phyloP scores from a whole-genome alignment of 768 basidiomycete genomes.

The Tylopilus cervinicoccineus region DNA sequence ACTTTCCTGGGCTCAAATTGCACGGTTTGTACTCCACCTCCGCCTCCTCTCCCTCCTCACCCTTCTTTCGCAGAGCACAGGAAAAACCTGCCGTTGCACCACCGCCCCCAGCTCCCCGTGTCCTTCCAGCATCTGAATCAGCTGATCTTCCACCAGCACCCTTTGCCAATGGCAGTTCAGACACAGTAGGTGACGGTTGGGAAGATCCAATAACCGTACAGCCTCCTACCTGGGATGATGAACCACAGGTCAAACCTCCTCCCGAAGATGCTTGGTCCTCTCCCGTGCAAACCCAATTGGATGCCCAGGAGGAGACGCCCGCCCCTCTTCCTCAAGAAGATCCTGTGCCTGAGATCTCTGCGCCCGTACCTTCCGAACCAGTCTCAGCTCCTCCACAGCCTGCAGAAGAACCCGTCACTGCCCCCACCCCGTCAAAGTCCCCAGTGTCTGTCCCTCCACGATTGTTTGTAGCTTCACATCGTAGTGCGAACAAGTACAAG shows the following conservation, averaged over 20 bases:
- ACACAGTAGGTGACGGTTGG: slow-evolving; percentile 44
- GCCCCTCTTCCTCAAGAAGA: slow-evolving; percentile 31
- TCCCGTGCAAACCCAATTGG: slow-evolving; percentile 28
- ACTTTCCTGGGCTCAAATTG: slow-evolving; percentile 84
- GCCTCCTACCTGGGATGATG: slow-evolving; percentile 69
- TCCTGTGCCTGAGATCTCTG: slow-evolving; percentile 19
- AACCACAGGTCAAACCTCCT: slow-evolving; percentile 41
- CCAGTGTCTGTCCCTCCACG: slow-evolving; percentile 50
- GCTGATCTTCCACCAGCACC: slow-evolving; percentile 26
- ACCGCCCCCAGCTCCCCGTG: slow-evolving; percentile 28
- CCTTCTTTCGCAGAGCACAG: slow-evolving; percentile 44
- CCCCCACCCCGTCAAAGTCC: slow-evolving; percentile 34
- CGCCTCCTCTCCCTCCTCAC: slow-evolving; percentile 3
- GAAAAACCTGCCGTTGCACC: slow-evolving; percentile 55
- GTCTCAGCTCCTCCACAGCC: slow-evolving; percentile 12
- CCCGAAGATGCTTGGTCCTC: slow-evolving; percentile 31
- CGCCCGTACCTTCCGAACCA: slow-evolving; percentile 19
- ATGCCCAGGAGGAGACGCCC: slow-evolving; percentile 17
- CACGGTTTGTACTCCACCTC: slow-evolving; percentile 38
- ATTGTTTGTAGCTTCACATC: slow-evolving; percentile 49
- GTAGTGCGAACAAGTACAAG: slow-evolving; percentile 63
- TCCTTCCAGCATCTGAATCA: slow-evolving; percentile 20
- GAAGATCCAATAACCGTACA: slow-evolving; percentile 74
- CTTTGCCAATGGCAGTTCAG: slow-evolving; percentile 31
- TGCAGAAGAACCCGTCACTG: slow-evolving; percentile 26